phyloP scores from a whole-genome alignment of 108 stramenopile genomes.

The Skeletonema menzelii region DNA sequence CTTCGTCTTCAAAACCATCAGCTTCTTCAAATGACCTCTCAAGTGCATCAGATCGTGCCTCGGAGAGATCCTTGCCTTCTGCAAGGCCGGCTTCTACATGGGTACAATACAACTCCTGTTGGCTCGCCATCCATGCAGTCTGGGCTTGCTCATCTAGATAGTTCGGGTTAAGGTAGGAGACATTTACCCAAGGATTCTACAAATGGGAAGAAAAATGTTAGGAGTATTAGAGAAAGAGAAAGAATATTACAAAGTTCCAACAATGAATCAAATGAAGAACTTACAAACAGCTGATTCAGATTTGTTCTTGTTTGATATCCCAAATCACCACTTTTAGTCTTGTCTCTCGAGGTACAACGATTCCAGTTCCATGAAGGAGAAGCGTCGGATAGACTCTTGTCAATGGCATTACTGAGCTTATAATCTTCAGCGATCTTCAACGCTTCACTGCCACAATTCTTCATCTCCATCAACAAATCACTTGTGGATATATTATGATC shows the following conservation, averaged over 20 bases:
- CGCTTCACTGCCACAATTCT: neutral
- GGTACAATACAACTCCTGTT: neutral
- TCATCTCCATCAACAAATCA: neutral
- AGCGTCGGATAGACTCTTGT: neutral
- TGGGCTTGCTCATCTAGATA: neutral
- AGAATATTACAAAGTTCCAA: neutral
- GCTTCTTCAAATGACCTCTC: conserved; percentile 3
- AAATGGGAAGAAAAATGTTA: neutral
- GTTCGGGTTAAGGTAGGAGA: neutral
- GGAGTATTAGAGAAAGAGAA: neutral
- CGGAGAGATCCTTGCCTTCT: neutral
- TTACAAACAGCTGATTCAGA: neutral
- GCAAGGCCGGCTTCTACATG: neutral
- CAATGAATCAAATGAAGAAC: neutral
- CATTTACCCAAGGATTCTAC: neutral
- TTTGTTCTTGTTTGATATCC: neutral
- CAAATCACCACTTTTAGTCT: neutral
- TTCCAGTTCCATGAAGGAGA: neutral
- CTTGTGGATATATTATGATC: neutral
- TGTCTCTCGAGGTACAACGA: neutral
- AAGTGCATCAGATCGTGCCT: neutral
- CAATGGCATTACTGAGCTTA: neutral
- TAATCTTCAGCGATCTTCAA: neutral
- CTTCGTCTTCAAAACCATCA: conserved; percentile 2
- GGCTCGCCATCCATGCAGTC: neutral